Evolutionary conservation across 2,329 filamentous ascomycete genomes (phyloP).

Genomic region (Helminthosporium solani): DNA sequence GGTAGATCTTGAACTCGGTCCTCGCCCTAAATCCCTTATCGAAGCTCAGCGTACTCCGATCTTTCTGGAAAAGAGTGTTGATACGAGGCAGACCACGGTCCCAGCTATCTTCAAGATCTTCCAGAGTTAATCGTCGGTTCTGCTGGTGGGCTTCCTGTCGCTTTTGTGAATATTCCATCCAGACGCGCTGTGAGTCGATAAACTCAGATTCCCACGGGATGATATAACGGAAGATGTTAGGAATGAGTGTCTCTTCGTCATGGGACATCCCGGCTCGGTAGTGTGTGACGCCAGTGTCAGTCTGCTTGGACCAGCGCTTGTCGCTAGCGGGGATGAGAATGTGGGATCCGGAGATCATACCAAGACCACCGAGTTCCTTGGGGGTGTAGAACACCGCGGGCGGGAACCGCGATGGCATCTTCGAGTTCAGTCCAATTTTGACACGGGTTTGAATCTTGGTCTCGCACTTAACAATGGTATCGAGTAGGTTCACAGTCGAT

Average conservation of each 20-base stretch:
- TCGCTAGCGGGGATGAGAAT: constrained; percentile 97
- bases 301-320: constrained; percentile 98
- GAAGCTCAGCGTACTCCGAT: constrained; percentile 92
- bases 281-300: constrained; percentile 93
- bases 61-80: constrained; percentile 98
- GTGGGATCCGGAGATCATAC: constrained; percentile 98
- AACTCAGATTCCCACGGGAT: constrained; percentile 99
- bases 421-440: constrained; percentile 97
- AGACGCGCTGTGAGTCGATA: constrained; percentile 97
- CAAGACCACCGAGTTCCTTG: constrained; percentile 92
- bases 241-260: constrained; percentile 95
- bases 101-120: constrained; percentile 98
- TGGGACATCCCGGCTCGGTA: constrained; percentile 98
- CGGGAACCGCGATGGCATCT: constrained; percentile 98
- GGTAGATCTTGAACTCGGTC: constrained; percentile 97
- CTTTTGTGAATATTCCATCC: constrained; percentile 99
- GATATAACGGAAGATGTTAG: constrained; percentile 99
- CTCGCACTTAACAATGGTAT: constrained; percentile 98
- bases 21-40: constrained; percentile 97
- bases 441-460: constrained; percentile 99
- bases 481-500: constrained; percentile 87
- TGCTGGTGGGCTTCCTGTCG: constrained; percentile 95
- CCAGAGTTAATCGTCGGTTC: constrained; percentile 88
- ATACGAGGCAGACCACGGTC: constrained; percentile 96
- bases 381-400: constrained; percentile 98